Evolutionary conservation across 192 early-diverging fungal genomes (phyloP).

Genomic region (Radiomyces spectabilis): DNA sequence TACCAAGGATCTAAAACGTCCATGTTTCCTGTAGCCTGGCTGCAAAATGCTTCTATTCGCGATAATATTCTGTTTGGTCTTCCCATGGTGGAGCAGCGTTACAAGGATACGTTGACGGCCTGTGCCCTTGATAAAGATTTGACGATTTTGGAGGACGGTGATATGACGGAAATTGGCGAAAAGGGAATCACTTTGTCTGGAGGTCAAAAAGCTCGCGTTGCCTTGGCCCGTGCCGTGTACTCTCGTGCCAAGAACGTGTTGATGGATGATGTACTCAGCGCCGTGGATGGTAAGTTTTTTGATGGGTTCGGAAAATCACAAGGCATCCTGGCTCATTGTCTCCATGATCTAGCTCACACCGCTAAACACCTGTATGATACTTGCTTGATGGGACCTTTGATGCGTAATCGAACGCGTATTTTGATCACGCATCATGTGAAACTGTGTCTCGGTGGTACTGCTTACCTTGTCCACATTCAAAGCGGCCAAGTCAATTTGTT

Average conservation of each 20-base stretch:
- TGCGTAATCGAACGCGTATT: slow-evolving; percentile 74
- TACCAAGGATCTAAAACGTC: too few relatives aligned
- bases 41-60: slow-evolving; percentile 68
- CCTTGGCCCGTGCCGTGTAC: slow-evolving; percentile 85
- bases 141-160: slow-evolving; percentile 71
- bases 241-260: slow-evolving; percentile 56
- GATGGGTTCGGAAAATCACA: slow-evolving; percentile 43
- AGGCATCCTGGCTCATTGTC: background rate
- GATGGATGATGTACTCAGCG: slow-evolving; percentile 84
- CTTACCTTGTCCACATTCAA: slow-evolving; percentile 42
- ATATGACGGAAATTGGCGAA: slow-evolving; percentile 76
- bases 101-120: slow-evolving; percentile 30
- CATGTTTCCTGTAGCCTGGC: slow-evolving; percentile 37
- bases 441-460: slow-evolving; percentile 47
- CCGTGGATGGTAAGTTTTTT: slow-evolving; percentile 74
- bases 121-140: slow-evolving; percentile 82
- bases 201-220: slow-evolving; percentile 83
- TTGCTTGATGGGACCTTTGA: slow-evolving; percentile 68
- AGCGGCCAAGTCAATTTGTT: slow-evolving; percentile 37
- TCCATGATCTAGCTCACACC: slow-evolving; percentile 46
- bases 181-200: slow-evolving; percentile 83
- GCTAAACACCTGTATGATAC: slow-evolving; percentile 72
- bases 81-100: slow-evolving; percentile 13
- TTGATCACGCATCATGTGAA: slow-evolving; percentile 76
- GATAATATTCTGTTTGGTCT: slow-evolving; percentile 61